Evolutionary conservation across 1,284 basidiomycete genomes (phyloP).

Genomic region (Tylopilus orsonianus): DNA sequence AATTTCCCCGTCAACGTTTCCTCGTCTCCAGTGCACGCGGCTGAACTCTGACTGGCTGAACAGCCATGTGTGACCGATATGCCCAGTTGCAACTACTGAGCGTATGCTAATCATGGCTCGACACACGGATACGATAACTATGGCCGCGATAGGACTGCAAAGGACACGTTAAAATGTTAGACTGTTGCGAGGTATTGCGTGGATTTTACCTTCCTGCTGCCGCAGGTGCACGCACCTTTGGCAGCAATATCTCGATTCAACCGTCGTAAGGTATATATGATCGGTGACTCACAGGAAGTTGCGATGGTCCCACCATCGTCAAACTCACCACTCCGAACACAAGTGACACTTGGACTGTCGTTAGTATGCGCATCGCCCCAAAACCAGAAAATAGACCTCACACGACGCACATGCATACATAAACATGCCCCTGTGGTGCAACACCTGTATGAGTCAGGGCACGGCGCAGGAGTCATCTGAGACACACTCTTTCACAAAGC

Average conservation of each 20-base stretch:
- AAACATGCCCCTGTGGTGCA: slow-evolving; percentile 15
- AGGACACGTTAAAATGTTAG: background rate
- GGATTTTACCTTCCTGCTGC: slow-evolving; percentile 8
- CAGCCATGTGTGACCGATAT: slow-evolving; percentile 21
- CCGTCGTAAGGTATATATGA: background rate
- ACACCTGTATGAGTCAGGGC: background rate
- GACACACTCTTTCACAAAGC: slow-evolving; percentile 17
- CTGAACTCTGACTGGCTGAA: slow-evolving; percentile 24
- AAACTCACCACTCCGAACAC: slow-evolving; percentile 10
- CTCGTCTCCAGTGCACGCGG: slow-evolving; percentile 16
- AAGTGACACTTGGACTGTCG: slow-evolving; percentile 3
- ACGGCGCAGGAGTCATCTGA: background rate
- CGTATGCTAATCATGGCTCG: slow-evolving; percentile 20
- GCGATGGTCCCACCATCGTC: slow-evolving; percentile 11
- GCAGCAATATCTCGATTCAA: background rate
- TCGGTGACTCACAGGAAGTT: slow-evolving; percentile 4
- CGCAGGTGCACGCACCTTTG: slow-evolving; percentile 9
- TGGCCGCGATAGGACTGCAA: slow-evolving; percentile 9
- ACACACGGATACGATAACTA: slow-evolving; percentile 11
- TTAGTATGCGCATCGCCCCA: background rate
- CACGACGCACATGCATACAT: slow-evolving; percentile 13
- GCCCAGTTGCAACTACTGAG: slow-evolving; percentile 16
- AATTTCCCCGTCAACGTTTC: slow-evolving; percentile 11
- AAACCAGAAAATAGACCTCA: background rate
- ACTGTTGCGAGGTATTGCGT: background rate